phyloP scores from a whole-genome alignment of 2,329 filamentous ascomycete genomes.

The Metarhizium sp. region DNA sequence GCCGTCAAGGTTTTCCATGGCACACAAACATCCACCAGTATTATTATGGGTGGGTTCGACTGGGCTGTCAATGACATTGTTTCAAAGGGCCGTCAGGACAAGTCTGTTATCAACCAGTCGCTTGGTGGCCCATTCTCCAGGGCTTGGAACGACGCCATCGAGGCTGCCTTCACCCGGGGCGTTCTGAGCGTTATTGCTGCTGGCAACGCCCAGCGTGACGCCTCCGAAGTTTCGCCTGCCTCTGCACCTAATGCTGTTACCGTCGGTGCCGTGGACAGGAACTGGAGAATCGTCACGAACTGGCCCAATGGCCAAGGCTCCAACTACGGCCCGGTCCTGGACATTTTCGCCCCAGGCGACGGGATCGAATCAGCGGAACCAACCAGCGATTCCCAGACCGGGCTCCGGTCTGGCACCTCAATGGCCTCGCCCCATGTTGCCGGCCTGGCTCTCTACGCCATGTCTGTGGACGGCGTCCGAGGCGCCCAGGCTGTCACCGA shows the following conservation, averaged over 20 bases:
- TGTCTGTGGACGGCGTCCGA: conserved; percentile 28
- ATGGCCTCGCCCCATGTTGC: conserved; percentile 54
- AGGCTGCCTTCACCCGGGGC: conserved; percentile 33
- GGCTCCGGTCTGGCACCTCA: conserved; percentile 46
- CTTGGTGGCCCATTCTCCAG: conserved; percentile 23
- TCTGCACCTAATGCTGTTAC: conserved; percentile 38
- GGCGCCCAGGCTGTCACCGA: conserved; percentile 32
- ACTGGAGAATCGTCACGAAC: conserved; percentile 14
- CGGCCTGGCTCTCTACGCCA: conserved; percentile 47
- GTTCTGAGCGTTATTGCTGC: conserved; percentile 46
- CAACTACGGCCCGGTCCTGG: conserved; percentile 39
- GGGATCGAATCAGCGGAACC: conserved; percentile 37
- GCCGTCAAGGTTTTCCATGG: conserved; percentile 36
- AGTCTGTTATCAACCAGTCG: conserved; percentile 46
- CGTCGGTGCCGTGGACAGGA: conserved; percentile 37
- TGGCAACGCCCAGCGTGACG: conserved; percentile 30
- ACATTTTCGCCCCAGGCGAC: conserved; percentile 42
- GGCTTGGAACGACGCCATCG: conserved; percentile 45
- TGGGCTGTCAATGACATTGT: conserved; percentile 34
- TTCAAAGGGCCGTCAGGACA: conserved; percentile 24
- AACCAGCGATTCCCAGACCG: conserved; percentile 28
- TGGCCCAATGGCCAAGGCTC: conserved; percentile 26
- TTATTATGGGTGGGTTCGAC: conserved; percentile 21
- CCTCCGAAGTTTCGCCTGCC: conserved; percentile 30
- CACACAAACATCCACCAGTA: conserved; percentile 4